Evolutionary conservation across 2,329 filamentous ascomycete species (phyloP).

Genomic region (Diaporthe humulicola): DNA sequence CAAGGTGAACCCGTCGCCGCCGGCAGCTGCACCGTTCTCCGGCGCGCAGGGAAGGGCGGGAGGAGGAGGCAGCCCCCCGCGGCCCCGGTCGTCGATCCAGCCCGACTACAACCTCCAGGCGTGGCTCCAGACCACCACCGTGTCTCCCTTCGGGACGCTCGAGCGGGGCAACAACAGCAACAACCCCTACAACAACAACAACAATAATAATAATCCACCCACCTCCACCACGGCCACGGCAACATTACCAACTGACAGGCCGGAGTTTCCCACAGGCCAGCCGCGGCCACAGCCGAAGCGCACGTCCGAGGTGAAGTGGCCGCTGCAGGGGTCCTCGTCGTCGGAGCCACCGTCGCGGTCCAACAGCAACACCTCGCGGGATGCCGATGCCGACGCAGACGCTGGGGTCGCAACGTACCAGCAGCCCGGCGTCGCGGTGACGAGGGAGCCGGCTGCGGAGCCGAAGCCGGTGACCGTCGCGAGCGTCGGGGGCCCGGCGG

Average conservation of each 20-base stretch:
- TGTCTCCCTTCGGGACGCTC: constrained; percentile 52
- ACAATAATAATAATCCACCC: too few relatives aligned
- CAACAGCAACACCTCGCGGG: constrained; percentile 26
- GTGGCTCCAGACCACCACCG: constrained; percentile 51
- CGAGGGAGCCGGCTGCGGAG: not conserved
- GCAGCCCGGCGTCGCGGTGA: not conserved
- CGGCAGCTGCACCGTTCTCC: constrained; percentile 15
- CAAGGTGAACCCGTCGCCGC: constrained; percentile 22
- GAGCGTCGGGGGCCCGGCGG: not conserved
- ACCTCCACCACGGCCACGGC: not conserved
- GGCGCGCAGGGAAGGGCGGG: not conserved
- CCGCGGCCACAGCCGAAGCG: constrained; percentile 2
- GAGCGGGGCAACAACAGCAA: constrained; percentile 29
- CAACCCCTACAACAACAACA: not conserved
- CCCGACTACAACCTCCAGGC: constrained; percentile 46
- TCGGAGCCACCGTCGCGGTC: constrained; percentile 18
- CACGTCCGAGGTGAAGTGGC: constrained; percentile 35
- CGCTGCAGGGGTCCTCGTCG: constrained; percentile 26
- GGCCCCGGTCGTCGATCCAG: constrained; percentile 33
- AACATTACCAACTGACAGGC: not conserved
- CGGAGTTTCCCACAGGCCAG: not conserved
- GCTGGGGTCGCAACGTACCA: not conserved
- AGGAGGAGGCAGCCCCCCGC: constrained; percentile 38
- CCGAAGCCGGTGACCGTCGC: not conserved
- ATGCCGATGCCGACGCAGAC: not conserved